Conservation (phyloP, 2,329 filamentous ascomycete species). For the Ilyonectria sp. region DNA sequence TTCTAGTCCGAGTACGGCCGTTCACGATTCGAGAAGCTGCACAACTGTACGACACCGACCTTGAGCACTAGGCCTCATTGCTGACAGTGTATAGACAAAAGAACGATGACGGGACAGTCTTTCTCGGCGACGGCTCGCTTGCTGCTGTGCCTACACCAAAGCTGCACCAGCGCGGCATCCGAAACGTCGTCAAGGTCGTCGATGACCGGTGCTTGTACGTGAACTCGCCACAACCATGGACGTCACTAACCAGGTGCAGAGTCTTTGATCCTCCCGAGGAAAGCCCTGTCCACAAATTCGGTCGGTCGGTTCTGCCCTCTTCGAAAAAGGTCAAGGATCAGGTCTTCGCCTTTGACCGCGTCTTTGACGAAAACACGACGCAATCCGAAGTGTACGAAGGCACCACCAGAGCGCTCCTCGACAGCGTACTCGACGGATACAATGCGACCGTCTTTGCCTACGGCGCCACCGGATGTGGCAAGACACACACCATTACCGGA, state of each 20-base stretch:
- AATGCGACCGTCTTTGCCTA: constrained; percentile 99
- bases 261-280: constrained; percentile 98
- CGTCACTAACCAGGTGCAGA: constrained; percentile 62
- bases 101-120: constrained; percentile 88
- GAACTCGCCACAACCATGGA: constrained; percentile 38
- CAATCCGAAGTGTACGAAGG: constrained; percentile 96
- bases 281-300: constrained; percentile 90
- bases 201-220: constrained; percentile 95
- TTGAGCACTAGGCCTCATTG: neutral
- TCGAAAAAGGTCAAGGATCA: constrained; percentile 98
- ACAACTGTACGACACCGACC: constrained; percentile 74
- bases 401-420: constrained; percentile 89
- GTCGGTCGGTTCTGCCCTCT: constrained; percentile 82
- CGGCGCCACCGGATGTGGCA: constrained; percentile 96
- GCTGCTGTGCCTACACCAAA: constrained; percentile 90
- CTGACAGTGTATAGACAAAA: constrained; percentile 63
- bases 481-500: constrained; percentile 97
- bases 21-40: constrained; percentile 94
- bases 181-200: constrained; percentile 94
- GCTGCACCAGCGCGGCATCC: constrained; percentile 86
- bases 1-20: constrained; percentile 76
- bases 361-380: constrained; percentile 95
- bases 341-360: constrained; percentile 95
- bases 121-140: constrained; percentile 96
- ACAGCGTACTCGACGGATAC: constrained; percentile 96